Base-by-base conservation (phyloP, 352 stramenopile genomes). In the Phytophthora rubi region DNA sequence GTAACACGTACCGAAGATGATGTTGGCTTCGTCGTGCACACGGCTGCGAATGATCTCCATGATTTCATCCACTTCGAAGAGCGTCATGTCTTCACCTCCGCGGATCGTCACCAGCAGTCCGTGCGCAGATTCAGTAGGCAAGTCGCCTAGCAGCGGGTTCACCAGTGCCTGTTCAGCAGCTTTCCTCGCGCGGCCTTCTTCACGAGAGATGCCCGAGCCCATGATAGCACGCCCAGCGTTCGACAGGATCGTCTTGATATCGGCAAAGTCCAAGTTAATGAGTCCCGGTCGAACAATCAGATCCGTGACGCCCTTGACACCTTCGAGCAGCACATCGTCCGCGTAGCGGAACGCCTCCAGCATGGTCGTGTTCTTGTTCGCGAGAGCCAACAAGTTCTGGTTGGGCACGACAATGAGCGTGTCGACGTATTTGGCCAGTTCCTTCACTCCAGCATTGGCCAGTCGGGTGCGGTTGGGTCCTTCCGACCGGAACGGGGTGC, bases 201-300 rank as follows among this genome's bases (percentile, higher is more conserved):
- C 86, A 3, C 65, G 84, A 7, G 86, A 83, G 35, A 77, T 76
- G 12, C 97, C 96, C 6, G 98, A 98, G 57, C 97, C 97, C 96
- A 99, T 99, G 49, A 99, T 91, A 18, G 96, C 97, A 13, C 94
- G 96, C 0, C 97, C 96, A 6, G 96, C 96, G 73, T 96, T 94
- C 35, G 90, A 94, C 70, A 99, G 91, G 57, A 99, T 98, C 10
- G 94, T 96, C 67, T 97, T 93, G 60, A 99, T 98, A 77, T 99
- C 97, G 23, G 96, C 97, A 83, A 99, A 99, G 75, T 99, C 97
- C 15, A 99, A 81, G 73, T 99, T 99, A 58, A 99, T 98, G n/a
- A 99, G 75, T 45, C 96, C 97, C 7, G 96, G 95, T 60, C 96
- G 96, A 60, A 98, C 88, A 70, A 99, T 99, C 49, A 99, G 85